phyloP scores from a whole-genome alignment of 768 basidiomycete genomes.

The Suillus lakei region DNA sequence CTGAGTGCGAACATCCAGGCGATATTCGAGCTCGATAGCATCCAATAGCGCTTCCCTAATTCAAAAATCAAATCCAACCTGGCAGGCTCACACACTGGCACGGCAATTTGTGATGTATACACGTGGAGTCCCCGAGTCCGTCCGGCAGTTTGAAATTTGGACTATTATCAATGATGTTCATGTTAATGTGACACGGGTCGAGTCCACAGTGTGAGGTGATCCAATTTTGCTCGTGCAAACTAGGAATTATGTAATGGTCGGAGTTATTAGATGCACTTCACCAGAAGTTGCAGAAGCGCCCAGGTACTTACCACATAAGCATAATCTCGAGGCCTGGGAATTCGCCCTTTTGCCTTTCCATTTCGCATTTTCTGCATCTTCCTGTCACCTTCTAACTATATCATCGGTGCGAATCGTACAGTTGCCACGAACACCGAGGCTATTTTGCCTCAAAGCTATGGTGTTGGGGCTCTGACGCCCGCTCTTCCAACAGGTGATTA shows the following conservation, averaged over 20 bases:
- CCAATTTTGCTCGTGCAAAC: neutral
- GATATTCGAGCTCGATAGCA: too few species aligned
- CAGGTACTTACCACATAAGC: too few species aligned
- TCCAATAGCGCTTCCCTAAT: neutral
- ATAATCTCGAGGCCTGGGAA: neutral
- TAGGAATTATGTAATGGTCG: neutral
- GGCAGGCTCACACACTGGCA: too few species aligned
- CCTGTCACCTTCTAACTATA: neutral
- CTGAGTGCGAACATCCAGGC: too few species aligned
- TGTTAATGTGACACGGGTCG: too few species aligned
- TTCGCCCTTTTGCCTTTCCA: neutral
- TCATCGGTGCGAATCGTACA: neutral
- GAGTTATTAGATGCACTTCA: neutral
- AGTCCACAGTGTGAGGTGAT: too few species aligned
- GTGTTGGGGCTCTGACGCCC: neutral
- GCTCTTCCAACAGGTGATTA: neutral
- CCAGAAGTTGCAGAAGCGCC: neutral
- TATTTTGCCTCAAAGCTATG: neutral
- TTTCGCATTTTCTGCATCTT: neutral
- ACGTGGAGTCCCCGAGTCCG: too few species aligned
- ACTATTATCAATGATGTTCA: too few species aligned
- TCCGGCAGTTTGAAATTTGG: too few species aligned
- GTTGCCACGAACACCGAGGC: neutral
- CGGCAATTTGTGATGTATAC: too few species aligned
- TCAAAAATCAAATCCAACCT: too few species aligned